A percentile compares a stretch with the other conserved stretches of the same genome.
These are phyloP conservation scores for Chaetomium sp. DNA, from an alignment of 2,329 filamentous ascomycete genomes.

Conservation along the genomic window DNA sequence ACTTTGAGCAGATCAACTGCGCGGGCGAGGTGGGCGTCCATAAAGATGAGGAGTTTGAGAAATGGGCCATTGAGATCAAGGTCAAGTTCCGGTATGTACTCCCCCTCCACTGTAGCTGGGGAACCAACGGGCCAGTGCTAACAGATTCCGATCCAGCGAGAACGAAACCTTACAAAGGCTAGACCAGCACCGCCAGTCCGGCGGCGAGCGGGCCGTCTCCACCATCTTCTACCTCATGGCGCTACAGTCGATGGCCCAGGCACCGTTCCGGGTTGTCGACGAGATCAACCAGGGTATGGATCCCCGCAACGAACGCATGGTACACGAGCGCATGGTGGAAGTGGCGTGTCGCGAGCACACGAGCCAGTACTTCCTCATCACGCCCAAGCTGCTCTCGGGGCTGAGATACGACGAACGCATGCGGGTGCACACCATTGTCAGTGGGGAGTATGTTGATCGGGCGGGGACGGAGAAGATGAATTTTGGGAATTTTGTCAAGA, in stretches of 20 bases:
- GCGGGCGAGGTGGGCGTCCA: constrained; percentile 83
- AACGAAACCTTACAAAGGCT: constrained; percentile 78
- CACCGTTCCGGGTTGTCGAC: constrained; percentile 95
- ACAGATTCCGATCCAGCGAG: constrained; percentile 43
- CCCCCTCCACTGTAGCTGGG: not conserved
- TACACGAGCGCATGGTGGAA: constrained; percentile 96
- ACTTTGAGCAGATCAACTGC: constrained; percentile 90
- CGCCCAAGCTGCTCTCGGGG: constrained; percentile 83
- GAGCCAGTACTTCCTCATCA: constrained; percentile 93
- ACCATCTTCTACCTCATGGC: constrained; percentile 99
- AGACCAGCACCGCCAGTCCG: constrained; percentile 88
- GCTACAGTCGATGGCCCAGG: constrained; percentile 84
- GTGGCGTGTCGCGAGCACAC: constrained; percentile 82
- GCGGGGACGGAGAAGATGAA: constrained; percentile 23
- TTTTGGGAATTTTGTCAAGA: constrained; percentile 21
- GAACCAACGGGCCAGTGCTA: too few species aligned
- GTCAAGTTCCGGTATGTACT: constrained; percentile 79
- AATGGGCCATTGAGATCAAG: constrained; percentile 88
- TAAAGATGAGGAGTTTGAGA: constrained; percentile 89
- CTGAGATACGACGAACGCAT: constrained; percentile 84
- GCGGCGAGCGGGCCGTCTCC: constrained; percentile 90
- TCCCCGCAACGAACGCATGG: constrained; percentile 94
- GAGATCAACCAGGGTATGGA: constrained; percentile 99
- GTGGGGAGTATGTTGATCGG: constrained; percentile 62
- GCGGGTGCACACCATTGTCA: constrained; percentile 89